Base-by-base conservation (phyloP, 164 flowering plant genomes). In the Berberis thunbergii region DNA sequence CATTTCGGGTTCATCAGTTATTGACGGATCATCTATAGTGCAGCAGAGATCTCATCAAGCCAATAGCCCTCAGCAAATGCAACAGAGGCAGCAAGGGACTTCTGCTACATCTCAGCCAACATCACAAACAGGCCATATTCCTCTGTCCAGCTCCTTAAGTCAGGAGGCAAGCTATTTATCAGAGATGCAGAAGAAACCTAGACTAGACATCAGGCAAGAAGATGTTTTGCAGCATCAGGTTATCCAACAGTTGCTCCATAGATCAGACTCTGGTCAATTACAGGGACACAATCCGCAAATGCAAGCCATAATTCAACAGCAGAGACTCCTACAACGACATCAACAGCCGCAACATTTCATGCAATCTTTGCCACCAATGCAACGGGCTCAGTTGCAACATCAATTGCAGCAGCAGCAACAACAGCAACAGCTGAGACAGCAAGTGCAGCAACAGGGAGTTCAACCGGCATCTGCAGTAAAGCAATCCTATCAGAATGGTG, bases 201-300 rank as follows among this genome's bases (percentile, higher is more conserved):
- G 96, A 57, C 65, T 91, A 62, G 99, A 95, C 70, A 79, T 84
- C 55, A 85, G 84, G 75, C 94, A 79, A 76, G 99, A 89, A 63
- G 97, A 88, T 66, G 68, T 83, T 60, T 48, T 89, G 68, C 91
- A 76, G 58, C 96, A 85, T 67, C 97, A 87, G 72, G 81, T 87
- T 63, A 71, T 91, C 45, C 97, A 89, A 43, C 97, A 94, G 53
- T 45, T 83, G 45, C 66, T 94, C 67, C 95, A 87, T 64, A 86
- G 93, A 67, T 95, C 79, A 70, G 97, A 90, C 41, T 53, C 84
- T 39, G 68, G 83, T 78, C 94, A 81, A 64, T 67, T 86, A 48
- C 89, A 84, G 59, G 79, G 80, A 45, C 86, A 83, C 12, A 88
- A 78, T 69, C 89, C 91, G 26, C 99, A 89, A 69, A 61, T 87